Evolutionary conservation across 1,284 basidiomycete genomes (phyloP).

Genomic region (Apiotrichum siamense): DNA sequence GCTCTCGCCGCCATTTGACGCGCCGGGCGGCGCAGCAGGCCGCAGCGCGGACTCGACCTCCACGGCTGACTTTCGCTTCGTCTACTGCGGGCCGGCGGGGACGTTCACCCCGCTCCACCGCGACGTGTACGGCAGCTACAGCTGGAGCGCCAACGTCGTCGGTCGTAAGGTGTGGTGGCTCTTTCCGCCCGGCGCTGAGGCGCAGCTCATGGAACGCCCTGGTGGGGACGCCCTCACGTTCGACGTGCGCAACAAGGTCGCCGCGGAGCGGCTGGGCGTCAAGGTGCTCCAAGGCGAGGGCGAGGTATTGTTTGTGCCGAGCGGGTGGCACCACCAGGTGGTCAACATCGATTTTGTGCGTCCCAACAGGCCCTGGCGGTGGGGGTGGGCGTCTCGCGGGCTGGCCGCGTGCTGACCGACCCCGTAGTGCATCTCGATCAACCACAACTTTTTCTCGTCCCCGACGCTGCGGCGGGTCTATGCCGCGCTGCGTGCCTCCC

Average conservation of each 20-base stretch:
- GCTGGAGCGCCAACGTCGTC: conserved; percentile 55
- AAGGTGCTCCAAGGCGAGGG: conserved; percentile 41
- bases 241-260: conserved; percentile 31
- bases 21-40: neutral
- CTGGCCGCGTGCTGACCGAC: too few relatives aligned
- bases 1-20: conserved; percentile 46
- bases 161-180: conserved; percentile 55
- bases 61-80: conserved; percentile 40
- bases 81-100: conserved; percentile 48
- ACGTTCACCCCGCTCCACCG: conserved; percentile 51
- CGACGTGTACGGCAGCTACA: conserved; percentile 56
- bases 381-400: too few relatives aligned
- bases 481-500: conserved; percentile 43
- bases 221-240: conserved; percentile 30
- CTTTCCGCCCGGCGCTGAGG: conserved; percentile 48
- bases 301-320: conserved; percentile 51
- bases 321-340: conserved; percentile 49
- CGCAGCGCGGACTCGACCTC: conserved; percentile 5
- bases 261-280: conserved; percentile 29
- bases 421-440: conserved; percentile 49
- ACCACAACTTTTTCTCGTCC: conserved; percentile 54
- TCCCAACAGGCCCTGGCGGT: too few relatives aligned
- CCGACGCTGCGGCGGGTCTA: conserved; percentile 50
- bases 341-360: conserved; percentile 43
- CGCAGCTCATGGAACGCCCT: conserved; percentile 32